Conservation (phyloP, 2,329 filamentous ascomycete genomes). For the Balansia obtecta region DNA sequence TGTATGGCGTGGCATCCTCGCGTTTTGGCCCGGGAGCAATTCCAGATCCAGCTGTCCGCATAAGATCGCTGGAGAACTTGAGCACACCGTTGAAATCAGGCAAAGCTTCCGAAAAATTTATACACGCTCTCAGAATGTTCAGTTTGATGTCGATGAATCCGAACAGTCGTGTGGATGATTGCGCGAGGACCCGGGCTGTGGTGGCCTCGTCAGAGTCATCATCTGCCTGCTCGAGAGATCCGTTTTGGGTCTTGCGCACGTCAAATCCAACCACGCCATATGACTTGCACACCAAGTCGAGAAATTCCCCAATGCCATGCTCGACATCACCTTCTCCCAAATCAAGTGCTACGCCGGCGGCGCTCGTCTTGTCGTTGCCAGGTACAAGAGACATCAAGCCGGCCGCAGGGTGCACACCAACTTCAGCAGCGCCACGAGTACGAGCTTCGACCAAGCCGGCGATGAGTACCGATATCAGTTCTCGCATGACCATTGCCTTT, state of each 20-base stretch:
- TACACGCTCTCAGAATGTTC: slow-evolving; percentile 77
- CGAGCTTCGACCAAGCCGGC: slow-evolving; percentile 80
- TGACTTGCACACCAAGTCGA: slow-evolving; percentile 47
- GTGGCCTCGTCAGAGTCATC: slow-evolving; percentile 40
- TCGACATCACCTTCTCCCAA: slow-evolving; percentile 54
- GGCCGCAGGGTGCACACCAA: slow-evolving; percentile 87
- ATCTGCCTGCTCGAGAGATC: slow-evolving; percentile 14
- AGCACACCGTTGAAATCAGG: slow-evolving; percentile 88
- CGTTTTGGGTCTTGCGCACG: slow-evolving; percentile 15
- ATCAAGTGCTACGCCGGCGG: slow-evolving; percentile 40
- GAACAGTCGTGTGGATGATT: slow-evolving; percentile 50
- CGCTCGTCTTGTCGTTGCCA: slow-evolving; percentile 33
- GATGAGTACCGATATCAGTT: slow-evolving; percentile 72
- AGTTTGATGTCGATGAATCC: slow-evolving; percentile 73
- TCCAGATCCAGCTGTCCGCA: slow-evolving; percentile 71
- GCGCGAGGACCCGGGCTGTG: slow-evolving; percentile 45
- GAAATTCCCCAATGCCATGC: slow-evolving; percentile 50
- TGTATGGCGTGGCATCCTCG: slow-evolving; percentile 56
- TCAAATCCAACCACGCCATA: slow-evolving; percentile 51
- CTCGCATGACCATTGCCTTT: slow-evolving; percentile 79
- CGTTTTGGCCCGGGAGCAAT: slow-evolving; percentile 59
- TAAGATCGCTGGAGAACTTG: slow-evolving; percentile 69
- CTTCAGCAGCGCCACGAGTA: slow-evolving; percentile 87
- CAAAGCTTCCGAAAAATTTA: slow-evolving; percentile 85
- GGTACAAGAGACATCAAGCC: slow-evolving; percentile 63